Evolutionary conservation across 305 asterid species (phyloP).

Genomic region (Fraxinus greggii): DNA sequence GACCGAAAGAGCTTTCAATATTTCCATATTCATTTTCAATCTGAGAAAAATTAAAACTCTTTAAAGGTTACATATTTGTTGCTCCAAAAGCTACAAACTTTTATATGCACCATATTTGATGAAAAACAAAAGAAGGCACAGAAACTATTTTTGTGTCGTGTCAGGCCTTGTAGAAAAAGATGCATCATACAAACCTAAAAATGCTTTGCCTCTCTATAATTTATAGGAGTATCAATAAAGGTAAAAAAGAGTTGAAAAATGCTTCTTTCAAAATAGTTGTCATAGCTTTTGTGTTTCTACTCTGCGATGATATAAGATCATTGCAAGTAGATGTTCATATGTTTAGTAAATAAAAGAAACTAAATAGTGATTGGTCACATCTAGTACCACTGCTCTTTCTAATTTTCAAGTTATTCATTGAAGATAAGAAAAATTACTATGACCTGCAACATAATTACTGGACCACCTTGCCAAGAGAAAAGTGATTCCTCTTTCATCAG

Average conservation of each 20-base stretch:
- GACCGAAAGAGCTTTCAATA: constrained; percentile 69
- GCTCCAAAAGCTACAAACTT: constrained; percentile 3
- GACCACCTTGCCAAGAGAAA: constrained; percentile 98
- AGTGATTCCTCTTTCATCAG: constrained; percentile 70
- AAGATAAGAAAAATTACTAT: constrained; percentile 24
- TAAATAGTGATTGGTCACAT: constrained; percentile 7
- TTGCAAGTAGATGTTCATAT: neutral
- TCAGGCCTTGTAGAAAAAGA: neutral
- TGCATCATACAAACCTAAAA: constrained; percentile 6
- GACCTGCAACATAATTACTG: constrained; percentile 86
- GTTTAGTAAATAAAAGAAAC: neutral
- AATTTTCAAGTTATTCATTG: constrained; percentile 8
- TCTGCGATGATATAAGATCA: constrained; percentile 3
- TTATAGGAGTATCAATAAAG: neutral
- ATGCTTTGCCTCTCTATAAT: constrained; percentile 5
- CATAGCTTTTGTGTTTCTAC: constrained; percentile 4
- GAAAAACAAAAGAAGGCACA: neutral
- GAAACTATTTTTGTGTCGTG: neutral
- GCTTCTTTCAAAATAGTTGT: constrained; percentile 8
- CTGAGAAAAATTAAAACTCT: constrained; percentile 38
- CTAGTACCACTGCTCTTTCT: constrained; percentile 6
- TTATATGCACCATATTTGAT: neutral
- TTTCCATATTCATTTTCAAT: constrained; percentile 96
- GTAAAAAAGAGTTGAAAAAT: neutral
- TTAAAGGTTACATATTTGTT: constrained; percentile 16